phyloP scores from a whole-genome alignment of 768 basidiomycete species.

The Phanerodontia chrysosporium region DNA sequence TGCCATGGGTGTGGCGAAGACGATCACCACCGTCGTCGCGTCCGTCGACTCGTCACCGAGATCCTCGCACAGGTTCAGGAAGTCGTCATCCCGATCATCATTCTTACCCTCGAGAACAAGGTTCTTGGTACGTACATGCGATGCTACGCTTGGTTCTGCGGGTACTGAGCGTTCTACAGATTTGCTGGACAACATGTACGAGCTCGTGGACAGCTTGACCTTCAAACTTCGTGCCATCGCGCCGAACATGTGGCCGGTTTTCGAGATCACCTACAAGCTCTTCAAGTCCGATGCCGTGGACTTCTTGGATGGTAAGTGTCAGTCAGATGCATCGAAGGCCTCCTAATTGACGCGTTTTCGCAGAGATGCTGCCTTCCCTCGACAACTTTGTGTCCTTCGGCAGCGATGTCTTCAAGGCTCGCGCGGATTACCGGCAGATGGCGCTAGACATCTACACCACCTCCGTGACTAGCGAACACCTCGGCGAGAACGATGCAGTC shows the following conservation, averaged over 20 bases:
- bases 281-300: slow-evolving; percentile 84
- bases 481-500: slow-evolving; percentile 82
- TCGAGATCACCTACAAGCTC: slow-evolving; percentile 74
- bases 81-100: slow-evolving; percentile 73
- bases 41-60: slow-evolving; percentile 69
- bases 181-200: slow-evolving; percentile 83
- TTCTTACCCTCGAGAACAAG: slow-evolving; percentile 73
- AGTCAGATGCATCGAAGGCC: neutral
- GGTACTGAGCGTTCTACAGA: slow-evolving; percentile 39
- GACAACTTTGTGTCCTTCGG: slow-evolving; percentile 90
- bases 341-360: neutral
- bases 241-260: slow-evolving; percentile 83
- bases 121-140: slow-evolving; percentile 55
- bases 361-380: slow-evolving; percentile 82
- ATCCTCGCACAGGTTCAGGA: slow-evolving; percentile 79
- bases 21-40: slow-evolving; percentile 74
- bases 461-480: slow-evolving; percentile 59
- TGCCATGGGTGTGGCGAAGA: slow-evolving; percentile 85
- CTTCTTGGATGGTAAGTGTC: slow-evolving; percentile 71
- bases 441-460: slow-evolving; percentile 80
- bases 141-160: neutral
- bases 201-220: slow-evolving; percentile 78
- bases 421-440: slow-evolving; percentile 74
- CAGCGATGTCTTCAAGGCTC: slow-evolving; percentile 65
- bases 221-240: slow-evolving; percentile 76